These are phyloP conservation scores for Saccharomycopsis phalli DNA, from an alignment of 1,139 yeast genomes.

Conservation along the genomic window DNA sequence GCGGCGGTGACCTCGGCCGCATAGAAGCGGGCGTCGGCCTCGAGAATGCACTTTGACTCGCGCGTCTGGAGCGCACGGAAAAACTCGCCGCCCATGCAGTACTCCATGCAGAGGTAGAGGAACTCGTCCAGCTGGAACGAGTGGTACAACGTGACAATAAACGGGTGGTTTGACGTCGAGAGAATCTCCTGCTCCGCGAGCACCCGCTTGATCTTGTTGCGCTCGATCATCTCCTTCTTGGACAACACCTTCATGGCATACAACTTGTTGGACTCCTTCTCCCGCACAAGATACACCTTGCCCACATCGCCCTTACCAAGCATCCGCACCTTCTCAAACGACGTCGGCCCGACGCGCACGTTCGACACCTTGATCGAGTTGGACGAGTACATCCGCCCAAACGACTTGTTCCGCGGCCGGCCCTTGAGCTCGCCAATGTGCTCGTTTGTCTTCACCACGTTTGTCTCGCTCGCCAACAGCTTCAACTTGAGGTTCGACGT, in stretches of 20 bases:
- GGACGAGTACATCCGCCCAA: conserved; percentile 56
- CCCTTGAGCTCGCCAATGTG: conserved; percentile 22
- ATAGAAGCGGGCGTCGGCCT: conserved; percentile 84
- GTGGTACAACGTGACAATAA: conserved; percentile 91
- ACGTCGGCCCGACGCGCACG: conserved; percentile 76
- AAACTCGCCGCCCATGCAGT: conserved; percentile 99
- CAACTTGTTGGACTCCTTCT: conserved; percentile 60
- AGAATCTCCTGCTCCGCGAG: conserved; percentile 94
- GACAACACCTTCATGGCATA: conserved; percentile 90
- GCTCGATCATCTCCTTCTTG: conserved; percentile 88
- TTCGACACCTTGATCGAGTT: conserved; percentile 64
- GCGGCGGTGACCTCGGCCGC: conserved; percentile 98
- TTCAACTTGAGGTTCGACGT: conserved; percentile 9
- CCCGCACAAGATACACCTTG: conserved; percentile 84
- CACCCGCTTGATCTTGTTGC: conserved; percentile 91
- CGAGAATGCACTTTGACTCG: conserved; percentile 75
- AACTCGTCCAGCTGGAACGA: conserved; percentile 93
- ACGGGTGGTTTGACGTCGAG: conserved; percentile 94
- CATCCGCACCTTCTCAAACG: conserved; percentile 80
- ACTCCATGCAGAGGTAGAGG: conserved; percentile 95
- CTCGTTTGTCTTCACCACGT: conserved; percentile 19
- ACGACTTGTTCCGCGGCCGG: conserved; percentile 39
- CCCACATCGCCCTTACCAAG: conserved; percentile 98
- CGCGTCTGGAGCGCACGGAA: conserved; percentile 93
- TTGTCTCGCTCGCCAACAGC: conserved; percentile 15